Evolutionary conservation across 208 protist genomes (phyloP).

Genomic region (Trypanosoma boissoni): DNA sequence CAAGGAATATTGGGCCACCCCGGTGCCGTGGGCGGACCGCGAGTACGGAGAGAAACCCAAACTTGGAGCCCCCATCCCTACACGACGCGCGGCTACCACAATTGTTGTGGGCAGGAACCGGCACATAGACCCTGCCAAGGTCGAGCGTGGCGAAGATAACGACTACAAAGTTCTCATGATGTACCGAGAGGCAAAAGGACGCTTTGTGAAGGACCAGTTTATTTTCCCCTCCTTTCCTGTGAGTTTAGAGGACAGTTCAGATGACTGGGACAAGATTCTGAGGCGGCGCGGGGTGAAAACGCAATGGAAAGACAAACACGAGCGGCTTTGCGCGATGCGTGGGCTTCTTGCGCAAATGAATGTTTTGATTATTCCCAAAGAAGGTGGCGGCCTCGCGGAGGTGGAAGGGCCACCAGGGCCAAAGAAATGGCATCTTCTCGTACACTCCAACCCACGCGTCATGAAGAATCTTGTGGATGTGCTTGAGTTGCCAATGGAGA

Average conservation of each 20-base stretch:
- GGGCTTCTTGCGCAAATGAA: constrained; percentile 69
- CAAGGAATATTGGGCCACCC: constrained; percentile 87
- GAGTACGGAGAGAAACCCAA: constrained; percentile 85
- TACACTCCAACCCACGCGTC: constrained; percentile 48
- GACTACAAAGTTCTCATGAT: constrained; percentile 91
- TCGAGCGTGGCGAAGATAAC: constrained; percentile 77
- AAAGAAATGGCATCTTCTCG: constrained; percentile 74
- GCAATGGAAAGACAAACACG: constrained; percentile 59
- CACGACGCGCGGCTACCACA: constrained; percentile 66
- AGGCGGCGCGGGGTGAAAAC: constrained; percentile 68
- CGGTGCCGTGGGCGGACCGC: constrained; percentile 77
- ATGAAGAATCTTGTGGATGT: constrained; percentile 80
- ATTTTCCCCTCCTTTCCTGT: constrained; percentile 68
- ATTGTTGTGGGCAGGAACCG: constrained; percentile 70
- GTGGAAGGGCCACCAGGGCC: constrained; percentile 85
- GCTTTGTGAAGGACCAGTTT: constrained; percentile 81
- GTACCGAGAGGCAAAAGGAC: constrained; percentile 69
- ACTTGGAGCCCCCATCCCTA: constrained; percentile 74
- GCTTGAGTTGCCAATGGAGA: constrained; percentile 86
- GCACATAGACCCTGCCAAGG: constrained; percentile 46
- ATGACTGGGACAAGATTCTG: constrained; percentile 78
- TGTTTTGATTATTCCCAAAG: constrained; percentile 76
- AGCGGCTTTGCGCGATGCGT: constrained; percentile 74
- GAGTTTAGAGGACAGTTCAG: constrained; percentile 56
- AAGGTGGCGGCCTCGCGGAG: constrained; percentile 78